Conservation (phyloP, 306 rosid species). For the Psophocarpus tetragonolobus region DNA sequence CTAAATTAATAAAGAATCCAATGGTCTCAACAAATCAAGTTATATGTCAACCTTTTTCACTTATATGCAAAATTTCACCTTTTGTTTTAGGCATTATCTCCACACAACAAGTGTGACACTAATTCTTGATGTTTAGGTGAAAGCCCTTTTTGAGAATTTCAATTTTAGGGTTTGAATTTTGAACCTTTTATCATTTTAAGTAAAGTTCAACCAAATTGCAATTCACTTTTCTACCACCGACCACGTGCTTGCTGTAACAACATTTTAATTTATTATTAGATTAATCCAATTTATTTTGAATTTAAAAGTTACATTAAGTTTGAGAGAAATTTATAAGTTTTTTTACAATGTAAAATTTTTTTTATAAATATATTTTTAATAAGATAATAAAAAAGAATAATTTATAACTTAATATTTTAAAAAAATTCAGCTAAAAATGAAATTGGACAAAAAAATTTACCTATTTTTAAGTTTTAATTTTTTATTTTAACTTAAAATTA, state of each 20-base stretch:
- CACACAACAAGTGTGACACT: neutral
- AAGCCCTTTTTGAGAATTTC: neutral
- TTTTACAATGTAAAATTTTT: too few species aligned
- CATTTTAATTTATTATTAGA: neutral
- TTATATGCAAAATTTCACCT: neutral
- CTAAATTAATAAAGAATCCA: conserved; percentile 25
- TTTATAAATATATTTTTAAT: too few species aligned
- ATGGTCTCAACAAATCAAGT: conserved; percentile 2
- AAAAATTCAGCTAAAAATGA: too few species aligned
- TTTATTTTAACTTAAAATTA: too few species aligned
- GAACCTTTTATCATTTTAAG: neutral
- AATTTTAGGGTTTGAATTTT: neutral
- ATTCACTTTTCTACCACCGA: neutral
- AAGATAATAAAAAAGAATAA: too few species aligned
- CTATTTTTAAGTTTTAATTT: too few species aligned
- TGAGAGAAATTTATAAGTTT: too few species aligned
- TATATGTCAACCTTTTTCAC: conserved; percentile 15
- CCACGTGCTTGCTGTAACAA: neutral
- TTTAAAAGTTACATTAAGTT: too few species aligned
- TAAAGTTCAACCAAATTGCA: neutral
- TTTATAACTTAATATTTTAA: too few species aligned
- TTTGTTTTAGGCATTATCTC: neutral
- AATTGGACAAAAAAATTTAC: too few species aligned
- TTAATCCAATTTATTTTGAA: too few species aligned
- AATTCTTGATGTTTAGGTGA: neutral